Conservation (phyloP, 169 alveolate species). For the Babesia divergens region DNA sequence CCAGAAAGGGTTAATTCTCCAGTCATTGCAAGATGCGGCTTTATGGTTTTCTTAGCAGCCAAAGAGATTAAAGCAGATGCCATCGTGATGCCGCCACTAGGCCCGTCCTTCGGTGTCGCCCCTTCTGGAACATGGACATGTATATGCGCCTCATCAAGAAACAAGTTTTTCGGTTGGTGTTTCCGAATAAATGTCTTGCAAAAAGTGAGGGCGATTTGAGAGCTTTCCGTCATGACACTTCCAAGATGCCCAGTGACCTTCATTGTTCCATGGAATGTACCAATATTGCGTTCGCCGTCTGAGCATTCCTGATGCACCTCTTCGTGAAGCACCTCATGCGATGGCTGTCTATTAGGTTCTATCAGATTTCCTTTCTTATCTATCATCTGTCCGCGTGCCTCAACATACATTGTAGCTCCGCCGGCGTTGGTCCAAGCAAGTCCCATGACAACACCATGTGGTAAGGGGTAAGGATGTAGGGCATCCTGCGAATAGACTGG, state of each 20-base stretch:
- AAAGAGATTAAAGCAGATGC: slow-evolving; percentile 86
- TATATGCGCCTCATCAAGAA: slow-evolving; percentile 78
- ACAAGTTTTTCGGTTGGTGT: slow-evolving; percentile 69
- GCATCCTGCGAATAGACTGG: slow-evolving; percentile 60
- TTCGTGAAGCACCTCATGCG: neutral
- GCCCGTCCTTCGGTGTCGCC: slow-evolving; percentile 94
- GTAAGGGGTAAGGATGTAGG: slow-evolving; percentile 62
- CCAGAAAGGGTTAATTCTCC: slow-evolving; percentile 95
- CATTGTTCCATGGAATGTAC: slow-evolving; percentile 61
- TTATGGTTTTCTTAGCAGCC: slow-evolving; percentile 73
- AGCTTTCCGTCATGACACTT: slow-evolving; percentile 90
- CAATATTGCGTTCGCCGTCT: slow-evolving; percentile 4
- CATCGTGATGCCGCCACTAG: slow-evolving; percentile 91
- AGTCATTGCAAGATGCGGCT: slow-evolving; percentile 89
- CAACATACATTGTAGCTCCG: slow-evolving; percentile 89
- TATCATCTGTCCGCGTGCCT: slow-evolving; percentile 76
- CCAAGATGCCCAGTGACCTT: slow-evolving; percentile 91
- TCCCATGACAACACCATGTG: slow-evolving; percentile 90
- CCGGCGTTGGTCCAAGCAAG: slow-evolving; percentile 93
- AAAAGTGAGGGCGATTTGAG: slow-evolving; percentile 89
- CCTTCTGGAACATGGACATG: slow-evolving; percentile 94
- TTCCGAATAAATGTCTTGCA: slow-evolving; percentile 75
- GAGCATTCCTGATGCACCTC: neutral
- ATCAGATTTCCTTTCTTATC: slow-evolving; percentile 38
- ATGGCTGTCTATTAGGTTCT: slow-evolving; percentile 31